Evolutionary conservation across 83 land plant genomes (phyloP).

Genomic region (Picea engelmannii): DNA sequence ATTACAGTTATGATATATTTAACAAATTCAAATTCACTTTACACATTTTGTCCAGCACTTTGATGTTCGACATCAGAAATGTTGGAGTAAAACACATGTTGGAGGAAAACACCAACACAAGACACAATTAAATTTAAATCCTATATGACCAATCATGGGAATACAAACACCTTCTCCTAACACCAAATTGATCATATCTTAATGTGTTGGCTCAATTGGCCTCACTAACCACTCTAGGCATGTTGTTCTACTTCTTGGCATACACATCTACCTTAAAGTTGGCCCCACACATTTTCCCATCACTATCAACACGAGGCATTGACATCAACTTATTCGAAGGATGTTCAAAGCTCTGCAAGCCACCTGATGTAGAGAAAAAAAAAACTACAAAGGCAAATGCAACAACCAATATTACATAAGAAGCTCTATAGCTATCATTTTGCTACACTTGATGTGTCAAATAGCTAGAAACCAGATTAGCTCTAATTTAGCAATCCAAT

Average conservation of each 20-base stretch:
- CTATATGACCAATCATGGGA: too few species aligned
- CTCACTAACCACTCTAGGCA: slow-evolving; percentile 63
- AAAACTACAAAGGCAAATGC: background rate
- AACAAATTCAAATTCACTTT: too few species aligned
- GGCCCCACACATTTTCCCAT: slow-evolving; percentile 64
- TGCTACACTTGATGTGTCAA: background rate
- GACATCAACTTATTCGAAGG: slow-evolving; percentile 41
- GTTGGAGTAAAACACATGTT: too few species aligned
- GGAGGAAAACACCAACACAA: too few species aligned
- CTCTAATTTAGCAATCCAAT: background rate
- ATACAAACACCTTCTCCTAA: too few species aligned
- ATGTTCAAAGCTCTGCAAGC: background rate
- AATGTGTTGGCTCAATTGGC: slow-evolving; percentile 55
- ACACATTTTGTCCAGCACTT: too few species aligned
- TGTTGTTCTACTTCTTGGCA: slow-evolving; percentile 36
- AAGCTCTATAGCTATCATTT: background rate
- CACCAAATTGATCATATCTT: slow-evolving; percentile 5
- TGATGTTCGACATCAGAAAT: too few species aligned
- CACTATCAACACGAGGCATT: slow-evolving; percentile 75
- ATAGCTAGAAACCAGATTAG: background rate
- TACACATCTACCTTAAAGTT: slow-evolving; percentile 62
- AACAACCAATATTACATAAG: background rate
- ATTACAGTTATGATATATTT: too few species aligned
- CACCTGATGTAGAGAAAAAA: background rate
- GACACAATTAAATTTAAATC: too few species aligned